These are phyloP conservation scores for Sarocladium kiliense DNA, from an alignment of 2,329 filamentous ascomycete genomes.

Conservation along the genomic window DNA sequence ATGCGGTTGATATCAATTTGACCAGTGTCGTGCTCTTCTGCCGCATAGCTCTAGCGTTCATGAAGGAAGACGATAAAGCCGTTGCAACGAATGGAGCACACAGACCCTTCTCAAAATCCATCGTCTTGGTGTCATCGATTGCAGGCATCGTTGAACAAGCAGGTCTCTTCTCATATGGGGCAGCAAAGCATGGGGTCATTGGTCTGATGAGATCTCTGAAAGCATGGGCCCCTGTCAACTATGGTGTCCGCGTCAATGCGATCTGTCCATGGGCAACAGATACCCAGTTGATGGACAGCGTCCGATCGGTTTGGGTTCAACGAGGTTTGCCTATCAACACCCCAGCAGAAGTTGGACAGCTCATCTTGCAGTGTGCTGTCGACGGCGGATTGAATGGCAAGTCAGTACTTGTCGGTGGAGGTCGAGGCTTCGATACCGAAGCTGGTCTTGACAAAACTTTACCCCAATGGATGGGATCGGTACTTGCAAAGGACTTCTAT, in stretches of 20 bases:
- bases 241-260: neutral
- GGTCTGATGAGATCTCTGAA: constrained; percentile 1
- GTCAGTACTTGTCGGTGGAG: neutral
- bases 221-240: neutral
- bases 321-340: neutral
- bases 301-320: neutral
- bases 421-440: neutral
- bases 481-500: neutral
- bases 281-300: neutral
- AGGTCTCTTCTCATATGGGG: neutral
- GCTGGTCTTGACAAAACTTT: neutral
- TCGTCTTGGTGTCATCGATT: constrained; percentile 1
- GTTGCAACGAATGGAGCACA: neutral
- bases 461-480: neutral
- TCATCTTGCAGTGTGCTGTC: neutral
- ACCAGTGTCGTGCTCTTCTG: neutral
- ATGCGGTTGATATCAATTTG: neutral
- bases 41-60: neutral
- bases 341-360: neutral
- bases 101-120: neutral
- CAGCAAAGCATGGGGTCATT: constrained; percentile 1
- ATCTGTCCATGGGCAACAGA: neutral
- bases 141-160: neutral
- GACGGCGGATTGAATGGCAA: neutral
- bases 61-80: neutral